Evolutionary conservation across 2,329 filamentous ascomycete species (phyloP), one percentile per base, ranked within the genome.

Genomic region (Nannizziopsis barbatae): DNA sequence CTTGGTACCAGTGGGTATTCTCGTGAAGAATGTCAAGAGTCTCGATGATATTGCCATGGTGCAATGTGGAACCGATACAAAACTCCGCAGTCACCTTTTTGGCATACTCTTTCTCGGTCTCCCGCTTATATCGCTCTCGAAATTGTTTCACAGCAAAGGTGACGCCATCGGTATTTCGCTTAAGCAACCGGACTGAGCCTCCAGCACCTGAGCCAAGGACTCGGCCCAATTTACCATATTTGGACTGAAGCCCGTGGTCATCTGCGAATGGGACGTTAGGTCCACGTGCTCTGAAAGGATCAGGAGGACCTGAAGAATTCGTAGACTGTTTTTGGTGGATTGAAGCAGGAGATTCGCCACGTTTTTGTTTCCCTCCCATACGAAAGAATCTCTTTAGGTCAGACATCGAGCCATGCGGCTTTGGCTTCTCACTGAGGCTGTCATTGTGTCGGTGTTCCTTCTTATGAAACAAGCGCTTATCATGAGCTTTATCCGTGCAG

Each of bases 131-230:
- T 31, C 87, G 80, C 47, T 90, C 81, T 46, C 92, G 76, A 68
- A 98, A 98, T 62, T 98, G 90, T 67, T 98, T 98, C 46, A 96
- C 92, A 1, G 92, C 92, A 66, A 98, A 98, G 0, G 93, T 92
- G 5, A 86, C 87, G 20, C 84, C 84, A 61, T 98, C 92, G 54
- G 86, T 89, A 60, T 82, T 90, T 52, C 92, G 80, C 71, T 92
- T 95, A 82, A 98, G 87, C 44, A 98, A 70, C 55, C 90, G 80
- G 12, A 98, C 92, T 0, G 90, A 96, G 20, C 92, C 92, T 44
- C 92, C 92, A 22, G 92, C 92, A 20, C 92, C 92, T 22, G 90
- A 90, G 4, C 92, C 92, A 10, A 98, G 75, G 1, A 96, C 86
- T 62, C 86, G 92, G 50, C 90, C 92, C 55, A 98, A 83, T 62